Evolutionary conservation across 2,329 filamentous ascomycete species (phyloP), one percentile per base, ranked within the genome.

Genomic region (Amylocarpus encephaloides): DNA sequence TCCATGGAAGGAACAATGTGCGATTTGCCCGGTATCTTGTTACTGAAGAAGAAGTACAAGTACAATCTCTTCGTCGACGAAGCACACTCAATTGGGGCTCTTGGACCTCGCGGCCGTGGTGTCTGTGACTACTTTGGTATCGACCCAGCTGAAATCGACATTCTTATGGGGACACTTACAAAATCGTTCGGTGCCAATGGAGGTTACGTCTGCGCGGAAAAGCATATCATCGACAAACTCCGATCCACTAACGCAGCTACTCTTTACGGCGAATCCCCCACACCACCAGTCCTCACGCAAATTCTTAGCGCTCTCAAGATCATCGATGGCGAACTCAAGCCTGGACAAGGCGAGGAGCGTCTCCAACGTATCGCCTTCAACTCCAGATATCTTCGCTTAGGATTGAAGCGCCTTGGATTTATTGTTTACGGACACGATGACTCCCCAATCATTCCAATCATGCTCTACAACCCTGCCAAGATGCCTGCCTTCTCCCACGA

Each of bases 1-100:
- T 97, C 92, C 1, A 98, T 98, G 93, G 93, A 98, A 73, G 93
- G 93, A 43, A 96, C 91, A 59, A 95, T 98, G 88, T 93, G 88
- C 70, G 93, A 98, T 67, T 79, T 98, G n/a, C 93, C 93, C 1
- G 88, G 88, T 54, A 75, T 98, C 45, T 72, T 98, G 51, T 79
- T 77, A 45, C 77, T 98, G 58, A 96, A 95, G 80, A 85, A 85
- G 67, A 90, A 88, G 70, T 98, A 98, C 82, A 97, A 95, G 75
- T 98, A 95, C 73, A 80, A 89, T 66, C 80, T 98, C 2, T 98
- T 95, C 65, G 78, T 98, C 53, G 93, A 98, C 63, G 93, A 98
- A 71, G 93, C 93, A 33, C 93, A 98, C 74, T 96, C 91, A 11
- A 81, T 98, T 53, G 93, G 93, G 62, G 93, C 93, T 51, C 79